Evolutionary conservation across 2,329 filamentous ascomycete genomes (phyloP), one percentile per base, ranked within the genome.

Genomic region (Bipolaris bicolor): DNA sequence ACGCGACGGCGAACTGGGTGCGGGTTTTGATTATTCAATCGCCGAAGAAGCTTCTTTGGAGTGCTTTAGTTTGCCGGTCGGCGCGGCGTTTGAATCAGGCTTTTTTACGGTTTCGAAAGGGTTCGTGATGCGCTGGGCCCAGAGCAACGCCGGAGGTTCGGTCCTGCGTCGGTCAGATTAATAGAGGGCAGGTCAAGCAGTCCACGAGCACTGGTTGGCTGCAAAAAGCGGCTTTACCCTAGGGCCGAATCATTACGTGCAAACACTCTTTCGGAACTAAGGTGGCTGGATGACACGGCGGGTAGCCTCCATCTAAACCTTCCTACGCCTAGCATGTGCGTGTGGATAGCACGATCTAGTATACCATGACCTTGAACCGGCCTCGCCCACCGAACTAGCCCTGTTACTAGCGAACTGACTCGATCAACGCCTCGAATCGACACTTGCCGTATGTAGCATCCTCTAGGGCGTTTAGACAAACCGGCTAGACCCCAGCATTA

Each of bases 121-220:
- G 29, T 24, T 26, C 29, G 16, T 43, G 13, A 37, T 34, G 29
- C 39, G 20, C 31, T 20, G 16, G 11, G 13, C 26, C 29, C 3
- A 33, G 26, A 11, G 43, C 26, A 13, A 13, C 6, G 24, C 7
- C 43, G 36, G 49, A n/a, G 29, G 18, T 34, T 51, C 49, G 49
- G 49, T 44, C 39, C 39, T 51, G 49, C 9, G 49, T 44, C 49
- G 39, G 49, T 9, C 29, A 36, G 11, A 43, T 31, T 44, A 16
- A 16, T 44, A 13, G 29, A 31, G 29, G 29, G 29, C 29, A 18
- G 10, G 43, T 34, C 7, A 16, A 46, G 31, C 18, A 46, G 31
- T 10, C 43, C 29, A 20, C n/a, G 31, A 7, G 24, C 26, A 6
- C 33, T 22, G 9, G 11, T 16, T 46, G 16, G 43, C 43, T 34